Base-by-base conservation (phyloP, 2,329 filamentous ascomycete genomes). In the Ceratocystis cubensis region DNA sequence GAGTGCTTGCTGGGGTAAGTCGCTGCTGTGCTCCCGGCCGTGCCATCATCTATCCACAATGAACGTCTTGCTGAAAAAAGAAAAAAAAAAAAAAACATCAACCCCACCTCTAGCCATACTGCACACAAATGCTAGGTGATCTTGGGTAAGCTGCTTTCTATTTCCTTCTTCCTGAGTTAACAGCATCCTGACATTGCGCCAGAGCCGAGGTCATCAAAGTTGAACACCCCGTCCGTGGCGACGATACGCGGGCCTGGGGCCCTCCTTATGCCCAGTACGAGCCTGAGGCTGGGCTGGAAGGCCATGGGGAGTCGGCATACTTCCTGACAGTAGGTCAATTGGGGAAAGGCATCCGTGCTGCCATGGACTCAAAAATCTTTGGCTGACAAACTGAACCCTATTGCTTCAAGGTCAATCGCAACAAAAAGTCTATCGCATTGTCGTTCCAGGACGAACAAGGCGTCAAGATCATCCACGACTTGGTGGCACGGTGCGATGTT, bases 161-260 rank as follows among this genome's bases (percentile, higher is more conserved):
- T n/a, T 17, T 7, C 28, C 33, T 63, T 30, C 7, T 20, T 59
- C 6, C 33, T 5, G 25, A 25, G 6, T 3, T 4, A n/a, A 20
- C 33, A 17, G 13, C 1, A 15, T 25, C 5, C 30, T 61, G 30
- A 62, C 20, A 50, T 20, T 10, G 15, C 15, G 2, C 15, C 13
- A 95, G 91, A 70, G 94, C 94, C 70, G 93, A 99, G 75, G 86
- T 99, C 41, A 96, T 99, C 77, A 99, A 99, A 76, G 84, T 99
- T 69, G 94, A 99, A 76, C 94, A 99, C 75, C 94, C 94, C 3
- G 85, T 85, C 4, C 83, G 90, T 67, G 94, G 90, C 46, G 94
- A 99, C 74, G 94, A 99, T 74, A 99, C 94, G 8, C 81, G 94
- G 72, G 92, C 92, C 63, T 99, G 94, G 94, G 94, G 94, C 0